phyloP scores from a whole-genome alignment of 495 filamentous ascomycete species.

The Hypomontagnella submonticulosa region DNA sequence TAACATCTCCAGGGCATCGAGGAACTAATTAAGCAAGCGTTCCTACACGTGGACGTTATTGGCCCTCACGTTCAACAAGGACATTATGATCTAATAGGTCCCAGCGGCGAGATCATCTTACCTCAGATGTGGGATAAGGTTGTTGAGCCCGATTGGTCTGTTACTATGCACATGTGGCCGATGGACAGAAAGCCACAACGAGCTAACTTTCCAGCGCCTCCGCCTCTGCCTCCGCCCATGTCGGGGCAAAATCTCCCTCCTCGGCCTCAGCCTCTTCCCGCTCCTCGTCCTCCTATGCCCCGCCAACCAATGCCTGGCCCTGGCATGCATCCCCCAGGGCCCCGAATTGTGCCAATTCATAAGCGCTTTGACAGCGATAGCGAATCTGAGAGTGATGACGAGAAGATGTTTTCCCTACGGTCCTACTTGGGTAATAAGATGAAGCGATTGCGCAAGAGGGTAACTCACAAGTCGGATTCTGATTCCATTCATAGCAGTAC shows the following conservation, averaged over 20 bases:
- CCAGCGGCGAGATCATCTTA: constrained; percentile 87
- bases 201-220: too few species aligned
- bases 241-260: too few species aligned
- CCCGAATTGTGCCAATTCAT: too few species aligned
- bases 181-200: constrained; percentile 59
- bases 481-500: too few species aligned
- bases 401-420: background rate
- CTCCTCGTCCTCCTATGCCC: background rate
- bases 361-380: background rate
- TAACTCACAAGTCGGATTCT: too few species aligned
- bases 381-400: background rate
- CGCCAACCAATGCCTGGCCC: background rate
- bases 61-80: constrained; percentile 84
- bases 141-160: constrained; percentile 85
- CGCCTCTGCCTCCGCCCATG: too few species aligned
- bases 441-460: background rate
- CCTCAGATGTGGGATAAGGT: constrained; percentile 88
- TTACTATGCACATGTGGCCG: constrained; percentile 98
- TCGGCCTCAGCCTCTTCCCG: background rate
- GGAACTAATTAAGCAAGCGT: constrained; percentile 86
- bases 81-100: constrained; percentile 85
- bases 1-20: constrained; percentile 76
- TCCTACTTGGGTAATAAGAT: background rate
- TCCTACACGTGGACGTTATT: constrained; percentile 83
- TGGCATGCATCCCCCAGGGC: too few species aligned